Base-by-base conservation (phyloP, 345 rosid genomes). In the Syzygium grande region DNA sequence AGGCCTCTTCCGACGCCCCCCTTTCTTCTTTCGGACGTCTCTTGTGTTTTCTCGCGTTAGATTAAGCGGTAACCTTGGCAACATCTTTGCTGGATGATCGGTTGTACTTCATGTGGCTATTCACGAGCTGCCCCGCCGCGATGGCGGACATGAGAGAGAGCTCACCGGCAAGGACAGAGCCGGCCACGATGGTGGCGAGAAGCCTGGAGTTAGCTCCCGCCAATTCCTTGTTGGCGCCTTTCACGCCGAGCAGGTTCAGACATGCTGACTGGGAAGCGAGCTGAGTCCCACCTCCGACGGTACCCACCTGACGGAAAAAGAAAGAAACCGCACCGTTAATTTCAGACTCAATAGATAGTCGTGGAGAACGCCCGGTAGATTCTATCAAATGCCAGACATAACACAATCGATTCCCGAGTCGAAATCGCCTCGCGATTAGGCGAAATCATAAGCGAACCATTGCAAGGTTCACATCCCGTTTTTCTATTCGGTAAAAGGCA, bases 201-300 rank as follows among this genome's bases (percentile, higher is more conserved):
- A 88, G 89, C 89, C 93, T 92, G 25, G 96, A 77, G 90, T 95
- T 93, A 34, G 93, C 88, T 41, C 97, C 97, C 1, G 97, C 93
- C 12, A 87, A 59, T 34, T 93, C 95, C 89, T 84, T 91, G 90
- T 86, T 92, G 16, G 97, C 93, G n/a, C 95, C 97, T 88, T 95
- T 95, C 34, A 94, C 96, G 0, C 96, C 96, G 3, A 95, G 95
- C 84, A 95, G 87, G 78, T 94, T 93, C 91, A 95, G 91, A 87
- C 96, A 95, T 27, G 96, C 97, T 27, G 97, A 94, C 90, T 95
- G 97, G 49, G 96, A 94, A 84, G 96, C 95, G 68, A 95, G 97
- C 88, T 94, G 96, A 52, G 97, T 95, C 59, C 97, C 97, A 25
- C 97, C 97, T 73, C 97, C 96, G 13, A 95, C 93, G 7, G 97